Percentiles rank a stretch among this genome's conserved stretches.
Conservation (phyloP, 805 yeast species). For the Wickerhamomyces bisporus region DNA sequence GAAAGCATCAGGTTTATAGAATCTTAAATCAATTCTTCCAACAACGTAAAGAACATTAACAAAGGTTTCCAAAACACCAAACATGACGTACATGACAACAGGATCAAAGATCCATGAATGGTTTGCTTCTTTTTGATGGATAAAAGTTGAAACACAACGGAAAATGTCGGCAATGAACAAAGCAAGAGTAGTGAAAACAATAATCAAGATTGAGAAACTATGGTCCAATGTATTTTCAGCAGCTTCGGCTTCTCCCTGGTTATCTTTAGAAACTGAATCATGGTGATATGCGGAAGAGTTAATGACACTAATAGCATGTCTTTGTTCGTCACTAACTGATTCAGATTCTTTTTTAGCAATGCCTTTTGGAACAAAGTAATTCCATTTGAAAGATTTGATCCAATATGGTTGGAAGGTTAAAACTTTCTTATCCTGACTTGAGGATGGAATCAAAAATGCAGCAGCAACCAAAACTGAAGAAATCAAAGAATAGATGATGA, state of each 20-base stretch:
- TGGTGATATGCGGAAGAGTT: conserved; percentile 47
- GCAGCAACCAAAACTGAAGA: conserved; percentile 45
- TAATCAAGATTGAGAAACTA: conserved; percentile 41
- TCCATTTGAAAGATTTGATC: conserved; percentile 59
- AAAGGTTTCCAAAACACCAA: conserved; percentile 63
- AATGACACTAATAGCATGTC: conserved; percentile 51
- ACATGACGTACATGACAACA: conserved; percentile 60
- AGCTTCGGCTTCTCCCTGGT: conserved; percentile 10
- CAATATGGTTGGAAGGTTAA: conserved; percentile 70
- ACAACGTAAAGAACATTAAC: conserved; percentile 52
- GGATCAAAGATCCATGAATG: conserved; percentile 45
- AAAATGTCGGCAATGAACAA: conserved; percentile 46
- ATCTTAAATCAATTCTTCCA: conserved; percentile 69
- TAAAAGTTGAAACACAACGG: conserved; percentile 45
- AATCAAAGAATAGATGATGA: conserved; percentile 48
- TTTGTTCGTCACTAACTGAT: conserved; percentile 26
- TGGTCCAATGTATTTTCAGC: conserved; percentile 34
- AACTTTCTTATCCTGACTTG: conserved; percentile 44
- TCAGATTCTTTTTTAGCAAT: conserved; percentile 43
- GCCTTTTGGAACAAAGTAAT: conserved; percentile 52
- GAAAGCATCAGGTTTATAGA: conserved; percentile 67
- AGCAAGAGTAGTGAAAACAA: conserved; percentile 42
- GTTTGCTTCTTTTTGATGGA: conserved; percentile 24
- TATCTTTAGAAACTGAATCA: conserved; percentile 23
- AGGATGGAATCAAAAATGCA: conserved; percentile 53